A percentile compares a stretch with the other conserved stretches of the same genome.
These are phyloP conservation scores for Thielaviopsis euricoi DNA, from an alignment of 2,329 filamentous ascomycete species.

Conservation along the genomic window DNA sequence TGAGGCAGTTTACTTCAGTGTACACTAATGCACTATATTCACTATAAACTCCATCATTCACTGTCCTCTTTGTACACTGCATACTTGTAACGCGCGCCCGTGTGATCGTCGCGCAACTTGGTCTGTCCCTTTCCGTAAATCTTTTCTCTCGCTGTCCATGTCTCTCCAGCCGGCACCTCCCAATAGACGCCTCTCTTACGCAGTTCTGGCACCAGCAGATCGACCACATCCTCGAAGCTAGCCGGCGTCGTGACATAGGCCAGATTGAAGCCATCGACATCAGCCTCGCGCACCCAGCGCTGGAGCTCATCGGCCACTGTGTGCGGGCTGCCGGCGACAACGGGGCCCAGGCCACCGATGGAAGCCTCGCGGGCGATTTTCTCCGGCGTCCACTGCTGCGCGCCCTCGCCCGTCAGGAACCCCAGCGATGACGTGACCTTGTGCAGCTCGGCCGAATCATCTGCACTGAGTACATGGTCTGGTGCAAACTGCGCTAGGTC, in stretches of 20 bases:
- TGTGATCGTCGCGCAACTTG: constrained; percentile 39
- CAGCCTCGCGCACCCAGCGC: constrained; percentile 26
- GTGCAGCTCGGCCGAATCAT: constrained; percentile 35
- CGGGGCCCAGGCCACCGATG: constrained; percentile 24
- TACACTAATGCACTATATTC: no score
- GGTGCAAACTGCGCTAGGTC: constrained; percentile 40
- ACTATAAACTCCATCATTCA: no score
- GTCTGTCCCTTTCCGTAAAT: constrained; percentile 44
- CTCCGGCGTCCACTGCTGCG: constrained; percentile 28
- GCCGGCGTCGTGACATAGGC: constrained; percentile 28
- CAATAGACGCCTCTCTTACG: constrained; percentile 18
- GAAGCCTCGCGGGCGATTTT: constrained; percentile 24
- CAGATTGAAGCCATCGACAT: constrained; percentile 26
- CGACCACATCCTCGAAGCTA: constrained; percentile 19
- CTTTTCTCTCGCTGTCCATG: constrained; percentile 40
- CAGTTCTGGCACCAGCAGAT: constrained; percentile 19
- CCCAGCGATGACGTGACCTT: constrained; percentile 33
- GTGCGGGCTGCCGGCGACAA: constrained; percentile 22
- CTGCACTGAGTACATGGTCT: constrained; percentile 38
- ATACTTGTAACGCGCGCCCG: constrained; percentile 44
- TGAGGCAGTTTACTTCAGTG: background rate
- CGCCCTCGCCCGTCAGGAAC: constrained; percentile 26
- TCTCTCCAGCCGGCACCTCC: constrained; percentile 19
- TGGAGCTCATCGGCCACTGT: constrained; percentile 30
- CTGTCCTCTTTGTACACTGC: constrained; percentile 44